phyloP scores from a whole-genome alignment of 495 filamentous ascomycete genomes.

The Parmelia sp. region DNA sequence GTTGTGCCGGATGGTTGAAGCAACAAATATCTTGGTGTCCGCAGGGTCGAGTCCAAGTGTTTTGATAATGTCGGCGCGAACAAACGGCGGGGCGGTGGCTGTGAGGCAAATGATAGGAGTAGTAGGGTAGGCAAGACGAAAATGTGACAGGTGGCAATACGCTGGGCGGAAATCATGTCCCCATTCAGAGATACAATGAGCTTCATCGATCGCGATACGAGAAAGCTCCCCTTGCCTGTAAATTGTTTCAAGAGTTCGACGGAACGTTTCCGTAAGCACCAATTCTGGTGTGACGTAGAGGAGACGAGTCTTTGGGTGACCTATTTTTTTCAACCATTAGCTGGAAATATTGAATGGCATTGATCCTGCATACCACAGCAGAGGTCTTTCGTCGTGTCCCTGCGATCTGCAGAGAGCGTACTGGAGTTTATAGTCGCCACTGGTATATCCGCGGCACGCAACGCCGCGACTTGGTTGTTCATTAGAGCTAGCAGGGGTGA shows the following conservation, averaged over 20 bases:
- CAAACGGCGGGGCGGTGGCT: conserved; percentile 75
- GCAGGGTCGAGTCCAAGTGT: conserved; percentile 59
- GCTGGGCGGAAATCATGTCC: conserved; percentile 94
- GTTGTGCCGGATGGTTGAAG: conserved; percentile 73
- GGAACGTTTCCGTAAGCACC: conserved; percentile 72
- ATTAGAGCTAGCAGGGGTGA: conserved; percentile 88
- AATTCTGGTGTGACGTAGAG: conserved; percentile 93
- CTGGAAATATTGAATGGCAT: not conserved
- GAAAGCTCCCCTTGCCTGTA: conserved; percentile 74
- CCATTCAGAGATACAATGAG: conserved; percentile 97
- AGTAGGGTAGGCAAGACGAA: conserved; percentile 69
- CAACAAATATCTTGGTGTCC: conserved; percentile 65
- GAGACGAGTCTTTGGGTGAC: conserved; percentile 75
- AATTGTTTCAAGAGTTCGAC: conserved; percentile 64
- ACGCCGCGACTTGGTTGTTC: conserved; percentile 86
- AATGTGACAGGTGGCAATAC: conserved; percentile 84
- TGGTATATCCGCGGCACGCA: conserved; percentile 64
- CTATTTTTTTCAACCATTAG: not conserved
- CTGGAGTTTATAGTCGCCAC: conserved; percentile 85
- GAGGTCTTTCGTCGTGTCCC: conserved; percentile 68
- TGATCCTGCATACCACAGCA: conserved; percentile 47
- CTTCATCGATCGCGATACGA: conserved; percentile 86
- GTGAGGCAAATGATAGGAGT: conserved; percentile 89
- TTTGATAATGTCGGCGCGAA: conserved; percentile 71
- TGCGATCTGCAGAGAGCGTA: conserved; percentile 55